Conservation (phyloP, 2,329 filamentous ascomycete species). For the Botrytis deweyae region DNA sequence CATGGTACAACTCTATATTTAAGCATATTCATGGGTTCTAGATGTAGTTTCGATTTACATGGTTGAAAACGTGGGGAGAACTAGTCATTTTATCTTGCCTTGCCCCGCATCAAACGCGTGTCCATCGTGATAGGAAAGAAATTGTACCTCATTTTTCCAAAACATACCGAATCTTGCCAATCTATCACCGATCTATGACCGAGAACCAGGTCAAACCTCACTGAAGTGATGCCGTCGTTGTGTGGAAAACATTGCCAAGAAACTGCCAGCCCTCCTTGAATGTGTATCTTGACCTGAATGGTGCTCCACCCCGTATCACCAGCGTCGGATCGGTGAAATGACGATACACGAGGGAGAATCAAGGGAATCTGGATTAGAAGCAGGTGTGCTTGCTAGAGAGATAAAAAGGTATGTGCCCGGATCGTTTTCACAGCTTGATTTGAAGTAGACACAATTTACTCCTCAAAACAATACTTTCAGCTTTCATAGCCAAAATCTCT, state of each 20-base stretch:
- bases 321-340: neutral
- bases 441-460: neutral
- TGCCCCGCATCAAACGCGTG: neutral
- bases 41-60: neutral
- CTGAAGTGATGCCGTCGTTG: neutral
- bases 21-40: neutral
- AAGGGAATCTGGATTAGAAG: neutral
- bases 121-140: neutral
- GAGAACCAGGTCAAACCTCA: neutral
- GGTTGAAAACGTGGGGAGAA: neutral
- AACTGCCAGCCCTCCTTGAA: neutral
- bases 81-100: neutral
- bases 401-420: neutral
- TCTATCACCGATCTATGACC: conserved; percentile 15
- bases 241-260: neutral
- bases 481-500: neutral
- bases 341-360: neutral
- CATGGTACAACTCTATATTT: neutral
- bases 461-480: neutral
- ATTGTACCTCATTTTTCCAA: neutral
- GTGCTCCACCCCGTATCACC: neutral
- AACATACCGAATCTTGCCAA: neutral
- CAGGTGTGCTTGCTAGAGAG: neutral
- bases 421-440: neutral
- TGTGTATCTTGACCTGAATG: neutral